Evolutionary conservation across 1,139 yeast genomes (phyloP), one percentile per base, ranked within the genome.

Genomic region (Candida tetrigidarum): DNA sequence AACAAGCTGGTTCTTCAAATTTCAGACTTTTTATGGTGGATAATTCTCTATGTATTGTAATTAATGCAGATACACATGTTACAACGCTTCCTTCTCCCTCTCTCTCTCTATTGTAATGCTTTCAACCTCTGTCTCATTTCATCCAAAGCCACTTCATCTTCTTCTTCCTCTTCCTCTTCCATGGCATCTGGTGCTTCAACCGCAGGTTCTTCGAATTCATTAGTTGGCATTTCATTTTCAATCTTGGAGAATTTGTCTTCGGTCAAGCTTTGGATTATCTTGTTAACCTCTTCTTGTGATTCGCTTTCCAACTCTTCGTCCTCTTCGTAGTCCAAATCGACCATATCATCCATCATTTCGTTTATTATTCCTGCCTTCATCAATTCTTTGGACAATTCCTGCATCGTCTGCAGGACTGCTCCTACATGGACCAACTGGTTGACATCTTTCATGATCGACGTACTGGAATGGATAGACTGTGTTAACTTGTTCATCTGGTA

Each of bases 311-410:
- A 77, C 47, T 85, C 89, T 35, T 76, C 86, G 44, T 84, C 74
- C 30, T 48, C 49, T 37, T 67, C 90, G 42, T 77, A 81, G 34
- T 84, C 74, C 44, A 78, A 68, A 50, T 92, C 98, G 47, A 93
- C 73, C 57, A 90, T 83, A 60, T 95, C 99, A 46, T 88, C 91
- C 64, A 92, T 84, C 98, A 95, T 93, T 61, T 95, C 99, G 55
- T 88, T 91, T 49, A 95, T 91, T 41, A 95, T 80, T 0, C 99
- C 99, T 3, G 96, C 83, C 62, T 86, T 88, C 81, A 88, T 84
- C 59, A 95, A 76, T 64, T 95, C 99, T 59, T 81, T 85, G 50
- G 93, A 87, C 49, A 95, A 69, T 55, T 86, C 96, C 59, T 86
- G 86, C 90, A 93, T 91, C 0, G 96, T 86, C 15, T 81, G 83